Percentiles rank a stretch among this genome's conserved stretches.
These are phyloP conservation scores for Pseudogymnoascus sp. DNA, from an alignment of 2,329 filamentous ascomycete species.

Conservation along the genomic window DNA sequence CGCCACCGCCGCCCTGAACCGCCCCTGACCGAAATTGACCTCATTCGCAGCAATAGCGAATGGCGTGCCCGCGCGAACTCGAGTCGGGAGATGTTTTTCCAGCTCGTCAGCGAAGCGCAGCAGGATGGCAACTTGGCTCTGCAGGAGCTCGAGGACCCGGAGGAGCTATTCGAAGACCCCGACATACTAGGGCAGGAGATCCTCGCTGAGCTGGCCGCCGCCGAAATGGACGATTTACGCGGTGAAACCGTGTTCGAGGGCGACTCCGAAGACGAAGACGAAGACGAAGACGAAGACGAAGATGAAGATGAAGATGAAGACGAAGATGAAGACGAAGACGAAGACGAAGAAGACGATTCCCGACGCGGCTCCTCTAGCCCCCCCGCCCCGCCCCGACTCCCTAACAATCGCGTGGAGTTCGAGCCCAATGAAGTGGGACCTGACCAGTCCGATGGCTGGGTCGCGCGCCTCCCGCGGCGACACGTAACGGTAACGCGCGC, in stretches of 20 bases:
- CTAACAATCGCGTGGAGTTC: neutral
- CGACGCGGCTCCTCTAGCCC: neutral
- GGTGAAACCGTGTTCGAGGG: no score
- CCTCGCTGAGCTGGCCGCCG: neutral
- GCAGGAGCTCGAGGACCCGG: neutral
- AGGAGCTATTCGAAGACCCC: neutral
- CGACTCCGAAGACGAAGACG: neutral
- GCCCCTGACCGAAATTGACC: neutral
- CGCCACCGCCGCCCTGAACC: neutral
- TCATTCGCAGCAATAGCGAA: neutral
- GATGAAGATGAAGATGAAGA: no score
- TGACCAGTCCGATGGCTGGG: neutral
- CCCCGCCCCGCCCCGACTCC: no score
- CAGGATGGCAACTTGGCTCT: neutral
- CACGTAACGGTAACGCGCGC: neutral
- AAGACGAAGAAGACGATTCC: neutral
- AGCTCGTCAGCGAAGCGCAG: neutral
- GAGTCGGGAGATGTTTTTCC: neutral
- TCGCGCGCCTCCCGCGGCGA: neutral
- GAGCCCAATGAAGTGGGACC: neutral
- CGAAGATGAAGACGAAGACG: no score
- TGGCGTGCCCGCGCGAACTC: neutral
- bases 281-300: neutral
- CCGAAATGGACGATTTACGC: neutral
- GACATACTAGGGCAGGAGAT: neutral